A percentile compares a stretch with the other conserved stretches of the same genome.
Conservation (phyloP, 2,329 filamentous ascomycete species). For the Teratosphaeria gauchensis region DNA sequence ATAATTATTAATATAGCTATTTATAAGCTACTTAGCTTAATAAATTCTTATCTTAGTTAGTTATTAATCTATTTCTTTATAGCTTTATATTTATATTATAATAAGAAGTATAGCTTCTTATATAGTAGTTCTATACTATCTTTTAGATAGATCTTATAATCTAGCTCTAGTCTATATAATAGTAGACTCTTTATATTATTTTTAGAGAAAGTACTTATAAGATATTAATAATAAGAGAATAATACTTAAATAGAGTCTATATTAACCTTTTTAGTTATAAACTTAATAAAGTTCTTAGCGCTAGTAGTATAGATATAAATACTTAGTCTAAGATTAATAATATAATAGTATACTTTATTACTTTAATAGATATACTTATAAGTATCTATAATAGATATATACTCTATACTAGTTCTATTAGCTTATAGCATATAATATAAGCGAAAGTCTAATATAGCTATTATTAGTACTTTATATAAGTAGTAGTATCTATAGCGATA, state of each 20-base stretch:
- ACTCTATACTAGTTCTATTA: background rate
- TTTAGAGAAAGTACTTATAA: background rate
- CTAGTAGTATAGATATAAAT: background rate
- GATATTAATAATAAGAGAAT: too few species aligned
- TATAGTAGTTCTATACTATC: background rate
- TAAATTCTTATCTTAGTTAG: background rate
- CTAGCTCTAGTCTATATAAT: background rate
- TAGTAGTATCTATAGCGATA: background rate
- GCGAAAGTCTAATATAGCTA: background rate
- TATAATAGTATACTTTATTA: background rate
- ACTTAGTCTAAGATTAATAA: background rate
- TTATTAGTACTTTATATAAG: background rate
- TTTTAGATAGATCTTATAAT: background rate
- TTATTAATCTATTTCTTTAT: background rate
- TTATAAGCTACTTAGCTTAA: background rate
- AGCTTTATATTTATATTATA: background rate
- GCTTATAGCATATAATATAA: background rate
- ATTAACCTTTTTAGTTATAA: background rate
- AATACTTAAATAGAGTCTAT: background rate
- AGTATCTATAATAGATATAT: background rate
- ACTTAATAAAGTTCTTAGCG: background rate
- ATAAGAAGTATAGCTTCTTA: background rate
- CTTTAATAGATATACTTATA: background rate
- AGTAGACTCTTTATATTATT: background rate
- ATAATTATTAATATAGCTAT: background rate